Percentiles rank a stretch among this genome's conserved stretches.
These are phyloP conservation scores for Cyclaneusma minus DNA, from an alignment of 2,329 filamentous ascomycete genomes.

Conservation along the genomic window DNA sequence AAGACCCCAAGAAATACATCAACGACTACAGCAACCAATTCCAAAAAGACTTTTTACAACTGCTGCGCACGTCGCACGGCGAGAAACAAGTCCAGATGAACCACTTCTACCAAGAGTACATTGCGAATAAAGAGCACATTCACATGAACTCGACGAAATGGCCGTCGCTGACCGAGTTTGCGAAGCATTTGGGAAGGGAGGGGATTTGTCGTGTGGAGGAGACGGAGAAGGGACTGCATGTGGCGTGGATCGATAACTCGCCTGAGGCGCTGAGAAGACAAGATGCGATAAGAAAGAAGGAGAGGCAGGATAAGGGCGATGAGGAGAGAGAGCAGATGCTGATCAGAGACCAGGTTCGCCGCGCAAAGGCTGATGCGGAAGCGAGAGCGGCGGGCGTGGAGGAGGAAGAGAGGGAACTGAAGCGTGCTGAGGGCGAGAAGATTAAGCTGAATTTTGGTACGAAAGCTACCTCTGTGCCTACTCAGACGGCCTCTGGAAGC, in stretches of 20 bases:
- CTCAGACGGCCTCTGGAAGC: too few species aligned
- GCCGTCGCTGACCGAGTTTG: slow-evolving; percentile 78
- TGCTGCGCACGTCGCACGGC: slow-evolving; percentile 71
- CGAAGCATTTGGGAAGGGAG: slow-evolving; percentile 71
- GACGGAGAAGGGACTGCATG: slow-evolving; percentile 69
- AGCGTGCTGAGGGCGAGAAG: slow-evolving; percentile 58
- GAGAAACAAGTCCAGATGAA: slow-evolving; percentile 85
- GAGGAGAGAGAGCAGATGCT: slow-evolving; percentile 77
- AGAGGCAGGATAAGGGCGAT: slow-evolving; percentile 77
- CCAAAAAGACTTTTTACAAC: slow-evolving; percentile 58
- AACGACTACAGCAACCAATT: slow-evolving; percentile 74
- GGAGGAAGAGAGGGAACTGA: slow-evolving; percentile 30
- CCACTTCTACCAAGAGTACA: slow-evolving; percentile 90
- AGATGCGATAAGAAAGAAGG: slow-evolving; percentile 69
- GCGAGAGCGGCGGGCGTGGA: slow-evolving; percentile 25
- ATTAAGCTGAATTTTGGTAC: slow-evolving; percentile 57
- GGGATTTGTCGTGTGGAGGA: slow-evolving; percentile 85
- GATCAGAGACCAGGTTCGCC: slow-evolving; percentile 69
- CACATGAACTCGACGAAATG: slow-evolving; percentile 93
- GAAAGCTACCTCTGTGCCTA: too few species aligned
- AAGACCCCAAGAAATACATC: slow-evolving; percentile 74
- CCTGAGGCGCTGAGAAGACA: slow-evolving; percentile 68
- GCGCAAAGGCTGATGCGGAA: slow-evolving; percentile 48
- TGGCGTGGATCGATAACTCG: slow-evolving; percentile 84
- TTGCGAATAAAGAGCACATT: slow-evolving; percentile 71